Conservation (phyloP, 306 rosid species). For the Carpinus fangiana region DNA sequence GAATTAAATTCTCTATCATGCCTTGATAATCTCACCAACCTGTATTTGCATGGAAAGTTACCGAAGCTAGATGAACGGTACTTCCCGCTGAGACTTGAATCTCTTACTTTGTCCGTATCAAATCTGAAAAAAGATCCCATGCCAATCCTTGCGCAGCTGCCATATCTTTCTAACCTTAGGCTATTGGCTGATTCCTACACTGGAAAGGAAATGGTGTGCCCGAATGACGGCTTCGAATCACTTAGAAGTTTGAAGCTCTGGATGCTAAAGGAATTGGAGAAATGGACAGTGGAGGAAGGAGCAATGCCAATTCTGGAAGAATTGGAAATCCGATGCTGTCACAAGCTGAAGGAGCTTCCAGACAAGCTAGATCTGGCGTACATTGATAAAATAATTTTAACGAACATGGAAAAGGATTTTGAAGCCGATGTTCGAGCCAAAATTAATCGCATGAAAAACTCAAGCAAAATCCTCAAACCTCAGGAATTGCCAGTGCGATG, state of each 20-base stretch:
- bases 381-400: neutral
- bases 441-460: too few species aligned
- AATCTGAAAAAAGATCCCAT: neutral
- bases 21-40: neutral
- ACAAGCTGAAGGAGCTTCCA: neutral
- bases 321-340: slow-evolving; percentile 1
- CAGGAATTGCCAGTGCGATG: too few species aligned
- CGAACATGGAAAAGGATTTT: neutral
- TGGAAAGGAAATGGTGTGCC: neutral
- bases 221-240: neutral
- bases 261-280: neutral
- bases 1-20: neutral
- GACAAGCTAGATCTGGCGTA: too few species aligned
- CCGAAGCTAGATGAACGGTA: neutral
- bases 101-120: neutral
- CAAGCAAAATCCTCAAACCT: too few species aligned
- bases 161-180: neutral
- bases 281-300: neutral
- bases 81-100: neutral
- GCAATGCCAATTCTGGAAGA: neutral
- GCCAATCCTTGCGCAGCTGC: neutral
- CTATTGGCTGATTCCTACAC: neutral
- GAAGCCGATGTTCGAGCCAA: neutral
- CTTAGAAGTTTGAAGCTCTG: neutral
- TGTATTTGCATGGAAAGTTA: neutral